Evolutionary conservation across 2,329 filamentous ascomycete genomes (phyloP).

Genomic region (Hypoxylon sp.): DNA sequence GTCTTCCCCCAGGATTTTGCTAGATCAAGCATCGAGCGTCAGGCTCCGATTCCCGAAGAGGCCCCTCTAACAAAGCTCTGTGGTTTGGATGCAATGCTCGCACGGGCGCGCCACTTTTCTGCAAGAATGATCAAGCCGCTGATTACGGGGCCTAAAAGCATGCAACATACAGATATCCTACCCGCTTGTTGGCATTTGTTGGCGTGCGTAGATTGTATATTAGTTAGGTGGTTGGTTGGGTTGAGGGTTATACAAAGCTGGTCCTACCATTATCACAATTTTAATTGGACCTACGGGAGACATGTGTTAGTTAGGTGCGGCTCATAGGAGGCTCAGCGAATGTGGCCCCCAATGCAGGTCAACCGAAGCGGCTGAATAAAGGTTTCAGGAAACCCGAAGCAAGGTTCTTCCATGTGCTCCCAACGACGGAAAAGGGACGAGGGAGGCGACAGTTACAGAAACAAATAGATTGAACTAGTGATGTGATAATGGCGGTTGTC

Average conservation of each 20-base stretch:
- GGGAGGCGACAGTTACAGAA: slow-evolving; percentile 17
- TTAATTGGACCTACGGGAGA: slow-evolving; percentile 38
- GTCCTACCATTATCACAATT: slow-evolving; percentile 32
- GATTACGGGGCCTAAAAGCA: slow-evolving; percentile 35
- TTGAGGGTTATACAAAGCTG: slow-evolving; percentile 34
- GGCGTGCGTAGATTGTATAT: slow-evolving; percentile 22
- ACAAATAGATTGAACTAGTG: slow-evolving; percentile 18
- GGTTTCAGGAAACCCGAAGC: slow-evolving; percentile 41
- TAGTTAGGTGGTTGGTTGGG: slow-evolving; percentile 34
- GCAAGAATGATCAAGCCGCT: slow-evolving; percentile 34
- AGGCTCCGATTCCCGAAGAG: slow-evolving; percentile 22
- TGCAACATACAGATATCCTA: slow-evolving; percentile 32
- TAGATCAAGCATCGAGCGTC: slow-evolving; percentile 20
- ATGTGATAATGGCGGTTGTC: slow-evolving; percentile 33
- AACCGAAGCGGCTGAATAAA: slow-evolving; percentile 48
- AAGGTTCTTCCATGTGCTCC: slow-evolving; percentile 39
- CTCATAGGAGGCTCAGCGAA: slow-evolving; percentile 47
- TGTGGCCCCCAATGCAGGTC: slow-evolving; percentile 43
- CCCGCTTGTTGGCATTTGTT: slow-evolving; percentile 29
- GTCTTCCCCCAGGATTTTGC: slow-evolving; percentile 10
- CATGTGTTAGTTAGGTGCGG: slow-evolving; percentile 49
- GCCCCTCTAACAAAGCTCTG: slow-evolving; percentile 2
- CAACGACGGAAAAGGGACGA: slow-evolving; percentile 33
- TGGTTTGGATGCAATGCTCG: slow-evolving; percentile 26
- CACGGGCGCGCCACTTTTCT: slow-evolving; percentile 30